phyloP scores from a whole-genome alignment of 257 asterid genomes.

The Vinca minor region DNA sequence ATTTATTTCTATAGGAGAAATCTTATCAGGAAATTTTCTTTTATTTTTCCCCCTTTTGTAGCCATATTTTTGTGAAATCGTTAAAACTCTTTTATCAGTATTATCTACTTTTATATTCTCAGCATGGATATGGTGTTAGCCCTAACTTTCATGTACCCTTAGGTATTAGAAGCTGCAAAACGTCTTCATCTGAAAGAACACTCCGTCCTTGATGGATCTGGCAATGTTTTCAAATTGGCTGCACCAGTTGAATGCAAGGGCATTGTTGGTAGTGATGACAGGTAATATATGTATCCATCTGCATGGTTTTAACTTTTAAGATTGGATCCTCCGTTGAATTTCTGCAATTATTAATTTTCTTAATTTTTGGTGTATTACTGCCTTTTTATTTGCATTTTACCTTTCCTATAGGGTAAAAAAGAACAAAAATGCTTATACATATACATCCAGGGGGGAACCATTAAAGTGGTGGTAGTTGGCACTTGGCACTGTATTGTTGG shows the following conservation, averaged over 20 bases:
- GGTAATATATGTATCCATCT: constrained; percentile 57
- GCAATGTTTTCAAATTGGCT: constrained; percentile 68
- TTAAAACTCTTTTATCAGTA: background rate
- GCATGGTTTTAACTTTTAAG: background rate
- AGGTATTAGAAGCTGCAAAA: constrained; percentile 92
- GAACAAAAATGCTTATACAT: no score
- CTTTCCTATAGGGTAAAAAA: no score
- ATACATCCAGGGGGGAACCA: no score
- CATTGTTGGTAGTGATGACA: constrained; percentile 97
- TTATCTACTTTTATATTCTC: no score
- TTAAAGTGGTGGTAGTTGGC: no score
- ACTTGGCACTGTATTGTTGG: background rate
- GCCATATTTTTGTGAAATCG: background rate
- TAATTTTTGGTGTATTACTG: background rate
- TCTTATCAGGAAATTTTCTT: no score
- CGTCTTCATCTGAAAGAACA: constrained; percentile 91
- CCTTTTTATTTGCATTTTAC: no score
- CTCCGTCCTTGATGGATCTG: constrained; percentile 74
- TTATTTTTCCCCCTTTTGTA: background rate
- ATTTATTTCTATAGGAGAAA: no score
- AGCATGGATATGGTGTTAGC: no score
- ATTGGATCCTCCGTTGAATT: background rate
- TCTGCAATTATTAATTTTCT: background rate
- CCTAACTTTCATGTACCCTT: background rate
- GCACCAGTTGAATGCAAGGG: constrained; percentile 99